Conservation (phyloP, 192 early-diverging fungal genomes). For the Coemansia sp. region DNA sequence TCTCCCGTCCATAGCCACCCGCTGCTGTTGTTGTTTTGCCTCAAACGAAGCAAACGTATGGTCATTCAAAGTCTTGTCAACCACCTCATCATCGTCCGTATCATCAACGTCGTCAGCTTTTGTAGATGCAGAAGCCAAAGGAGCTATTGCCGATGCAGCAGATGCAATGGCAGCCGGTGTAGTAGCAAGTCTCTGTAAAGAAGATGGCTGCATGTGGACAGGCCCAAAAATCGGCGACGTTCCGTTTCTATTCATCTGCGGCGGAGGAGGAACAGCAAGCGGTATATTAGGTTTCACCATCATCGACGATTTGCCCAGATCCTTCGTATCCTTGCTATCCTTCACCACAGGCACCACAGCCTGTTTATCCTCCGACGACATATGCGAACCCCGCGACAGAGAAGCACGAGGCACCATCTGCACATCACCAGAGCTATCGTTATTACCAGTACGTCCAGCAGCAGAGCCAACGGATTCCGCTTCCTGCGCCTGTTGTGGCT, state of each 20-base stretch:
- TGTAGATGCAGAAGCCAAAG: not conserved
- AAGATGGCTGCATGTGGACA: not conserved
- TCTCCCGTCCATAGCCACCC: conserved; percentile 18
- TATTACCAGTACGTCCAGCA: too few species aligned
- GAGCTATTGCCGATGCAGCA: not conserved
- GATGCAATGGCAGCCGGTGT: not conserved
- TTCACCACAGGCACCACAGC: not conserved
- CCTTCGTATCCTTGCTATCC: not conserved
- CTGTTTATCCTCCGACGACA: too few species aligned
- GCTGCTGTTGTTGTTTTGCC: not conserved
- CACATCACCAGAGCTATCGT: not conserved
- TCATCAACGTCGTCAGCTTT: not conserved
- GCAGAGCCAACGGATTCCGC: conserved; percentile 12
- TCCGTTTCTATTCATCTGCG: not conserved
- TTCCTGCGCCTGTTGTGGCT: conserved; percentile 12
- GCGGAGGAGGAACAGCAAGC: not conserved
- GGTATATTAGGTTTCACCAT: not conserved
- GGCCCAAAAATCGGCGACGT: conserved; percentile 4
- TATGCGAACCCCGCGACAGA: not conserved
- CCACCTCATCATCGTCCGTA: not conserved
- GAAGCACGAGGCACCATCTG: not conserved
- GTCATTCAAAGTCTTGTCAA: conserved; percentile 1
- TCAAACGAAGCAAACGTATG: not conserved
- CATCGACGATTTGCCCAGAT: not conserved
- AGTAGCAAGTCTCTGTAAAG: not conserved